phyloP scores from a whole-genome alignment of 2,329 filamentous ascomycete genomes.

The Zopfia rhizophila region DNA sequence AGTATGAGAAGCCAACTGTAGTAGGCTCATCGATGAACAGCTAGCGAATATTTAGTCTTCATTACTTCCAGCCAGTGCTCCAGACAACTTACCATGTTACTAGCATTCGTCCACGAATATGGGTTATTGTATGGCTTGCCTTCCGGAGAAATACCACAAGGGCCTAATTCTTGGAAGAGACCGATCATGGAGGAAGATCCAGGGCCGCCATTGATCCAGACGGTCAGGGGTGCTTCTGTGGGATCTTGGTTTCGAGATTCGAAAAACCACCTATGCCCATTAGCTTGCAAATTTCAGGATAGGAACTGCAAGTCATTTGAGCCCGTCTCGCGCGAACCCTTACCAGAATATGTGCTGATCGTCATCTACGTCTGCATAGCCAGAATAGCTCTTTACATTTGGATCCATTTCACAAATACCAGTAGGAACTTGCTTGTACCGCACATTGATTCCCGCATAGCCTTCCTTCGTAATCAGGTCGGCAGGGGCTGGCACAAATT shows the following conservation, averaged over 20 bases:
- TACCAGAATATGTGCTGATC: slow-evolving; percentile 66
- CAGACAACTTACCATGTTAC: slow-evolving; percentile 62
- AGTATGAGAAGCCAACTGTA: slow-evolving; percentile 69
- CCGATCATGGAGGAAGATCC: slow-evolving; percentile 69
- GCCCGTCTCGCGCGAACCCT: not conserved
- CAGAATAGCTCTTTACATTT: slow-evolving; percentile 65
- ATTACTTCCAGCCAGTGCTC: not conserved
- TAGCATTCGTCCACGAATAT: slow-evolving; percentile 71
- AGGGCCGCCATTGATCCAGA: slow-evolving; percentile 69
- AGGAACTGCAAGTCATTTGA: not conserved
- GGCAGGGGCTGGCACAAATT: slow-evolving; percentile 59
- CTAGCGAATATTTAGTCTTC: slow-evolving; percentile 5
- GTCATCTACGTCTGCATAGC: slow-evolving; percentile 64
- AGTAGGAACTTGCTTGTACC: slow-evolving; percentile 66
- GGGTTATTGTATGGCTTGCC: slow-evolving; percentile 66
- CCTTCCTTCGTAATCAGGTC: slow-evolving; percentile 57
- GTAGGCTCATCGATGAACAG: slow-evolving; percentile 76
- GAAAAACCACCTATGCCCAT: slow-evolving; percentile 58
- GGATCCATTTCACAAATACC: slow-evolving; percentile 68
- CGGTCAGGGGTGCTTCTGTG: slow-evolving; percentile 64
- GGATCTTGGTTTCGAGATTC: slow-evolving; percentile 63
- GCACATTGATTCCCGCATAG: slow-evolving; percentile 62
- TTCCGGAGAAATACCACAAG: slow-evolving; percentile 62
- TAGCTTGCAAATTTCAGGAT: not conserved
- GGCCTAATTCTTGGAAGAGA: slow-evolving; percentile 62